Base-by-base conservation (phyloP, 73 alveolate genomes). In the Paramecium primaurelia region DNA sequence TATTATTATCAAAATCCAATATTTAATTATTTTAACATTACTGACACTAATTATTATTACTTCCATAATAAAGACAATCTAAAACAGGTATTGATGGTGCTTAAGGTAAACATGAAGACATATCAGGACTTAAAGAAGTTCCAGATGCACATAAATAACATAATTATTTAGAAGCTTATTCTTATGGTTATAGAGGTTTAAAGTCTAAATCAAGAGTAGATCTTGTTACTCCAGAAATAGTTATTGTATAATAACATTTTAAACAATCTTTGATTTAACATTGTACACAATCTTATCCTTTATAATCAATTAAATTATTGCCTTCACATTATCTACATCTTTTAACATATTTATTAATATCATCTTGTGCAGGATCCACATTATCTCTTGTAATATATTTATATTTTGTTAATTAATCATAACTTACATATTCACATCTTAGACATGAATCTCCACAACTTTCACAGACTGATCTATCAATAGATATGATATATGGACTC, bases 201-300 rank as follows among this genome's bases (percentile, higher is more conserved):
- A 80, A 80, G 51, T 80, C 91, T 18, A 80, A 3, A 80, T 80
- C 91, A 34, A 80, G 49, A 12, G 91, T 80, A 3, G 75, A 64
- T 32, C 84, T 28, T 12, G 47, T 26, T 0, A 10, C 87, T 30
- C 87, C 87, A 2, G 42, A 12, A n/a, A 14, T 42, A 8, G 84
- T 42, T 0, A 80, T 47, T 20, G 75, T 80, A 45, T 45, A 42
- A 47, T 80, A 80, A 22, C 91, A 80, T 26, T 42, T 42, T 25
- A 44, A 25, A 26, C 91, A 80, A 49, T 44, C 58, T 42, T 25
- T 25, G 14, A 80, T 80, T 12, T 45, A 25, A 28, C 91, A 80
- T 26, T 42, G 32, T 42, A 45, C 71, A 80, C 91, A 80, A 80
- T 80, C 71, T 20, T n/a, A n/a, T 5, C 91, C 91, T 25, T 20